Percentiles rank a stretch among this genome's conserved stretches.
Conservation (phyloP, 2,329 filamentous ascomycete genomes). For the Aspergillus alliaceus region DNA sequence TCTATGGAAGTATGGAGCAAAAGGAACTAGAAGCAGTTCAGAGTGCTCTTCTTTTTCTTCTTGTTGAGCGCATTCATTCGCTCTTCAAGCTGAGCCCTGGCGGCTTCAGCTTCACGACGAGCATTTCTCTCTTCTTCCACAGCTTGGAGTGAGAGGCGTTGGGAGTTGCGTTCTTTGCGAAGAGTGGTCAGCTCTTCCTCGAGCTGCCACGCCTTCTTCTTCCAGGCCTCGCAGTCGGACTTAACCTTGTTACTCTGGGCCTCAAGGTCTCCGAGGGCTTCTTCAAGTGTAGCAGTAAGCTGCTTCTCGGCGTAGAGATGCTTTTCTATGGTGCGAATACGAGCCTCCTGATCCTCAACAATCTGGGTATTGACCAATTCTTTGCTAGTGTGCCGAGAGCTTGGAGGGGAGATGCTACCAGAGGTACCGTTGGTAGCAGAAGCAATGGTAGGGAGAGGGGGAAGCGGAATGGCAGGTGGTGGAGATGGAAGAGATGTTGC, state of each 20-base stretch:
- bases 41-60: constrained; percentile 90
- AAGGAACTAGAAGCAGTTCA: constrained; percentile 88
- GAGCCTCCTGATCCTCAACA: constrained; percentile 92
- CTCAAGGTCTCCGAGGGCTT: constrained; percentile 92
- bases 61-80: constrained; percentile 89
- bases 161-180: constrained; percentile 59
- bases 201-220: constrained; percentile 75
- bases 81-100: constrained; percentile 85
- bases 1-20: constrained; percentile 4
- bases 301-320: constrained; percentile 95
- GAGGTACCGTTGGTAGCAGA: constrained; percentile 52
- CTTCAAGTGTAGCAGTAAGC: constrained; percentile 90
- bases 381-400: constrained; percentile 75
- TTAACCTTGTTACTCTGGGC: constrained; percentile 89
- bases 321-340: constrained; percentile 94
- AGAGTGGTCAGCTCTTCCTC: constrained; percentile 62
- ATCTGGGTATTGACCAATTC: constrained; percentile 76
- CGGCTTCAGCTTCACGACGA: constrained; percentile 83
- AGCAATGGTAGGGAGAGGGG: constrained; percentile 72
- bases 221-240: constrained; percentile 85
- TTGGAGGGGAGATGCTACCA: constrained; percentile 57
- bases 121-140: constrained; percentile 97
- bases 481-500: constrained; percentile 86
- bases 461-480: constrained; percentile 92
- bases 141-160: constrained; percentile 72